Base-by-base conservation (phyloP, 208 protist genomes). In the Endotrypanum monterogeii region DNA sequence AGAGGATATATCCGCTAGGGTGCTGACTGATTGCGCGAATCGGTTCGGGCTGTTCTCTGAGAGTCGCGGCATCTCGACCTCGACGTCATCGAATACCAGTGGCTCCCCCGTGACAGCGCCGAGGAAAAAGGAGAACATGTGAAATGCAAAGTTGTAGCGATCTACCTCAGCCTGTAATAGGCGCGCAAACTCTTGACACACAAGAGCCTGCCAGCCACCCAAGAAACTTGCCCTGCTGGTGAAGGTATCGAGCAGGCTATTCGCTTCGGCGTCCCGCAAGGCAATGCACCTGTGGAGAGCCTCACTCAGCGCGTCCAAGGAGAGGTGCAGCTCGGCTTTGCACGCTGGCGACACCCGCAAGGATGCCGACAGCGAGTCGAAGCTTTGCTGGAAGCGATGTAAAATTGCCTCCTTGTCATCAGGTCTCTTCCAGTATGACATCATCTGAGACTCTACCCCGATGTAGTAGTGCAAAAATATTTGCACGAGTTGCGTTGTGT, bases 271-370 rank as follows among this genome's bases (percentile, higher is more conserved):
- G 62, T 82, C 76, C 51, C 80, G 82, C 2, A 56, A 28, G 58
- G 89, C 83, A 35, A 89, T 82, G 50, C 74, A 82, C 55, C 77
- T 78, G 70, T 86, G 89, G 35, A 95, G 63, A 0, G 82, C 82
- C 23, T 86, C 79, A 54, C 66, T 57, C 25, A 94, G 70, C 48
- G 88, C 74, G 68, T 92, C 87, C 5, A 88, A 55, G 69, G 79
- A 69, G 50, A 88, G 63, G 61, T 96, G 91, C 50, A 96, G 80
- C 74, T 96, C 91, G 30, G 91, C 88, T 67, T 96, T 96, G 78
- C 91, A 90, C 16, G 70, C 51, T 0, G 76, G 67, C 57, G 80
- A 80, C 39, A 80, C 80, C 20, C 86, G 87, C 52, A 90, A 67
- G 23, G 50, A 48, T 35, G 76, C 44, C n/a, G 87, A 83, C 28